Base-by-base conservation (phyloP, 495 filamentous ascomycete species). In the Penicillium nucicola region DNA sequence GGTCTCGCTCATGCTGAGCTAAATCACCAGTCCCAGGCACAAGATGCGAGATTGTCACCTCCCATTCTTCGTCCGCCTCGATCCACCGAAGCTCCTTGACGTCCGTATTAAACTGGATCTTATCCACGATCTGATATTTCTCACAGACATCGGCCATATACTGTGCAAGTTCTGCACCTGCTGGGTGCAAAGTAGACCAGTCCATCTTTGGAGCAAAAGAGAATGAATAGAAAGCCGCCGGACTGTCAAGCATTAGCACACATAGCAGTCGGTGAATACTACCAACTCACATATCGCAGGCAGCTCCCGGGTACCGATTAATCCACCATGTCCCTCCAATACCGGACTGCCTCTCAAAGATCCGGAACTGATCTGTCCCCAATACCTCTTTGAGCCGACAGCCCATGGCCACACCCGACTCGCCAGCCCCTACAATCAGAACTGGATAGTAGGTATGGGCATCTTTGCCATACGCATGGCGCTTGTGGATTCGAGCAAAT, bases 261-360 rank as follows among this genome's bases (percentile, higher is more conserved):
- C 41, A 15, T 15, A 30, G 32, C 42, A 45, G 50, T 6, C n/a
- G 36, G 51, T 23, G 48, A 61, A 33, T 54, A 8, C 2, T 9
- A 28, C 1, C 7, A 6, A 48, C 46, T 1, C 23, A 75, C 70
- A 75, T 60, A 52, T 77, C 74, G 48, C 79, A 83, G 31, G 80
- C 81, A 45, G 75, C 77, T 15, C 83, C 85, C 2, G 85, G 85
- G 63, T 87, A 88, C 31, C 77, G 65, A 62, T 87, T 87, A 41
- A 79, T 77, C 69, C 74, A 79, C 85, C 85, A 89, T 11, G 84
- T 86, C 13, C 85, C 85, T 35, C 85, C 85, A 50, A 85, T 76
- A 5, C 76, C 78, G 2, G 77, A 64, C 48, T 83, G 76, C 23
- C 78, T 66, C 3, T 87, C 85, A 58, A 88, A 87, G 48, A 89